These are phyloP conservation scores for Gaertneriomyces sp. DNA, from an alignment of 192 early-diverging fungal genomes.

Conservation along the genomic window DNA sequence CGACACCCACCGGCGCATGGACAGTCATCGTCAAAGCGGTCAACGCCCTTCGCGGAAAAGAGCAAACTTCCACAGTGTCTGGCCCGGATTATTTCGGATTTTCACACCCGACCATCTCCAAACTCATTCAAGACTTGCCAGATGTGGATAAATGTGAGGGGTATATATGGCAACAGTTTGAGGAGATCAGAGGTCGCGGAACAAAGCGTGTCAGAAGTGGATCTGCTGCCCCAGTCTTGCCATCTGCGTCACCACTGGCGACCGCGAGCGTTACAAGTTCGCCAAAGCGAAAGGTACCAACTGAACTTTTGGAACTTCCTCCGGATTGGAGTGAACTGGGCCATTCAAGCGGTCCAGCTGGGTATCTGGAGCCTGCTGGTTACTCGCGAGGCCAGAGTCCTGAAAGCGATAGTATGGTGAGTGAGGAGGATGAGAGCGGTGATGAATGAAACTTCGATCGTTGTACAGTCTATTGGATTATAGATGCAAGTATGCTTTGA, in stretches of 20 bases:
- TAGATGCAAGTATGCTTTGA: too few relatives aligned
- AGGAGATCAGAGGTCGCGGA: slow-evolving; percentile 33
- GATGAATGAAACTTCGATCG: too few relatives aligned
- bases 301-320: too few relatives aligned
- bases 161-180: slow-evolving; percentile 53
- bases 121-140: slow-evolving; percentile 84
- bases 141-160: slow-evolving; percentile 65
- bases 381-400: too few relatives aligned
- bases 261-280: slow-evolving; percentile 6
- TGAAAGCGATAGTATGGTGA: too few relatives aligned
- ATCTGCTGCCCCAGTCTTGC: neutral
- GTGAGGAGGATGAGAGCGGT: too few relatives aligned
- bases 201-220: slow-evolving; percentile 25
- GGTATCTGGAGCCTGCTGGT: too few relatives aligned
- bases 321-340: too few relatives aligned
- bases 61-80: slow-evolving; percentile 75
- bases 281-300: too few relatives aligned
- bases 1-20: slow-evolving; percentile 89
- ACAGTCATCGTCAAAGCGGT: slow-evolving; percentile 70
- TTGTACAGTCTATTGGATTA: too few relatives aligned
- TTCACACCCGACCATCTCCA: slow-evolving; percentile 77
- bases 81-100: slow-evolving; percentile 93
- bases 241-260: slow-evolving; percentile 21
- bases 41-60: slow-evolving; percentile 72
- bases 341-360: too few relatives aligned